These are phyloP conservation scores for Hemileccinum rubropunctum DNA, from an alignment of 768 basidiomycete genomes.

Conservation along the genomic window DNA sequence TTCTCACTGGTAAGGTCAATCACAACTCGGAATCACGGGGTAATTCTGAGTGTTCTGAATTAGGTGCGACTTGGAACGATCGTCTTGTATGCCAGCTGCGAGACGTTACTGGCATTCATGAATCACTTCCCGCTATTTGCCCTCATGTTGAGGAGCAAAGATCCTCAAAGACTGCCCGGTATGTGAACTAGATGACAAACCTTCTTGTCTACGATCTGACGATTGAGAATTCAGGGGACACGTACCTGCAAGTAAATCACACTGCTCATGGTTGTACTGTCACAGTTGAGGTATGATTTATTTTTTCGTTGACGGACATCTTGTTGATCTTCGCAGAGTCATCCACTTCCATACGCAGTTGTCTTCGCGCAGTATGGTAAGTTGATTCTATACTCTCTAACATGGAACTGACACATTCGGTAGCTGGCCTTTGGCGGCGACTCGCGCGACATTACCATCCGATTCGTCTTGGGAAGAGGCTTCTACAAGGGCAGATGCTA, in stretches of 20 bases:
- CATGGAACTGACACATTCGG: background rate
- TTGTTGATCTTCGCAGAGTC: conserved; percentile 39
- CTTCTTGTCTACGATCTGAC: background rate
- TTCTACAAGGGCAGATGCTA: conserved; percentile 49
- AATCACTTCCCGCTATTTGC: conserved; percentile 94
- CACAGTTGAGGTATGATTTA: conserved; percentile 18
- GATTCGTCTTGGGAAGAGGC: conserved; percentile 46
- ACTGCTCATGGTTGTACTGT: conserved; percentile 21
- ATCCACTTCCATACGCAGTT: conserved; percentile 46
- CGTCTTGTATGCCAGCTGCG: conserved; percentile 56
- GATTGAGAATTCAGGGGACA: conserved; percentile 19
- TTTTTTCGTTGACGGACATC: background rate
- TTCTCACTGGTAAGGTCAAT: conserved; percentile 59
- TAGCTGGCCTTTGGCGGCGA: conserved; percentile 49
- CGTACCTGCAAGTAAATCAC: conserved; percentile 28
- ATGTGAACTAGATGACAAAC: background rate
- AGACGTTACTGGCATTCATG: conserved; percentile 71
- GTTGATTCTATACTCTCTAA: conserved; percentile 6
- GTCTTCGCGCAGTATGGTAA: conserved; percentile 61
- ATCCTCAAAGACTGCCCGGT: conserved; percentile 83
- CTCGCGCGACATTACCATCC: conserved; percentile 59
- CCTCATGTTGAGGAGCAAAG: conserved; percentile 78
- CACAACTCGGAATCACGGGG: background rate
- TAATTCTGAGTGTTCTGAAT: background rate
- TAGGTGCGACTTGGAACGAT: conserved; percentile 58